Evolutionary conservation across 441 rosid species (phyloP), one percentile per base, ranked within the genome.

Genomic region (Adansonia rubrostipa): DNA sequence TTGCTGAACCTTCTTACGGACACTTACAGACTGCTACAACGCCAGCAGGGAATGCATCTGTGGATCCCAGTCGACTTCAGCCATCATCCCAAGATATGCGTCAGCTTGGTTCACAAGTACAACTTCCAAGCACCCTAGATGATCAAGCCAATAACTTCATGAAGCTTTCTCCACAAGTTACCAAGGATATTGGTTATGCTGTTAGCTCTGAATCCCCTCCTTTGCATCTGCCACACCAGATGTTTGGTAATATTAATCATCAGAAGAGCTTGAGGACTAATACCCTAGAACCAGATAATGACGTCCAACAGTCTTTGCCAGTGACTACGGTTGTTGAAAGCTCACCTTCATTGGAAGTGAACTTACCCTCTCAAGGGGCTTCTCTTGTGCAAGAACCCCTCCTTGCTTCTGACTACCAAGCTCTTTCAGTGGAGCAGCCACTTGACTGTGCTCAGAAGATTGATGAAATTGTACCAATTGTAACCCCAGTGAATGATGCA

Each of bases 1-100:
- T 88, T 73, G 88, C 85, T 67, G 98, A 94, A 82, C 85, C 82
- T 20, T 66, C 98, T 65, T 90, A 80, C 87, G 92, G 92, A 48
- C 87, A 82, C 48, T 83, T 85, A 66, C 91, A 87, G 77, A 44
- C 84, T 70, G 74, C 90, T 80, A 79, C 82, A 45, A n/a, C 88
- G 77, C 80, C 89, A 76, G 69, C 91, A 68, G 92, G 84, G 60
- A 58, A 58, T 58, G 9, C 28, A 58, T 58, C 63, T 24, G 76
- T 85, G 24, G 96, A 96, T 84, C 85, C 89, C 24, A 86, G 87
- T 64, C 82, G 80, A 53, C 81, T 85, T 77, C 94, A 90, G 75
- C 71, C 71, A 17, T 84, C 80, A 57, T 86, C 87, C 3, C 89
- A 87, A 79, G 97, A 88, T 61, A 36, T 84, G 82, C 71, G 88